Base-by-base conservation (phyloP, 768 basidiomycete genomes). In the Phaeotremella fagi region DNA sequence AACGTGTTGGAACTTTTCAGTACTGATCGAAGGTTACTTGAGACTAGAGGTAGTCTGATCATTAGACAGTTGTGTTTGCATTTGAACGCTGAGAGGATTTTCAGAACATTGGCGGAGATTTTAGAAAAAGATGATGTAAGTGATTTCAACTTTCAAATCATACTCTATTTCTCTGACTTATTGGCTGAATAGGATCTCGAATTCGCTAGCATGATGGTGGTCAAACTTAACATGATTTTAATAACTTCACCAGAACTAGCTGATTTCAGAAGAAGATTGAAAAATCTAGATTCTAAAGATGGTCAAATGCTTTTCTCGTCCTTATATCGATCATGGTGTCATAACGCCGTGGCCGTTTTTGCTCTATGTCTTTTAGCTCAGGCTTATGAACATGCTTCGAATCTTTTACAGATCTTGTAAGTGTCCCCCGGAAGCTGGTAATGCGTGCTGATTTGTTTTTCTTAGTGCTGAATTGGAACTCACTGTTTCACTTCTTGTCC, bases 301-400 rank as follows among this genome's bases (percentile, higher is more conserved):
- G 92, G 94, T 2, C 95, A 98, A 76, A 88, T 88, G 15, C 74
- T 99, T 20, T 99, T 98, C 72, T 88, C 87, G 11, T 88, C 87
- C 0, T 77, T 99, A 2, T 99, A 99, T 66, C 82, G 90, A 18
- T 98, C 91, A 18, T 99, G 95, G 95, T 98, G 91, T 71, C 95
- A 99, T 64, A 97, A 97, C 68, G 88, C 94, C 1, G 92, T 98
- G 37, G 86, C 95, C 0, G 90, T 90, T 1, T 95, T 99, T 70
- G 90, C 95, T 1, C 80, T 99, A 4, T 99, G 95, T 73, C 80
- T 99, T 25, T 80, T 99, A 23, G 95, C 95, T 4, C 95, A 99
- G 72, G 94, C 95, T 2, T 99, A 99, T 63, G 95, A 99, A 72
- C 95, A 99, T 74, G 95, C 94, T 1, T 94, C 90, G 20, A 97